Evolutionary conservation across 1,284 basidiomycete species (phyloP).

Genomic region (Coriolopsis trogii): DNA sequence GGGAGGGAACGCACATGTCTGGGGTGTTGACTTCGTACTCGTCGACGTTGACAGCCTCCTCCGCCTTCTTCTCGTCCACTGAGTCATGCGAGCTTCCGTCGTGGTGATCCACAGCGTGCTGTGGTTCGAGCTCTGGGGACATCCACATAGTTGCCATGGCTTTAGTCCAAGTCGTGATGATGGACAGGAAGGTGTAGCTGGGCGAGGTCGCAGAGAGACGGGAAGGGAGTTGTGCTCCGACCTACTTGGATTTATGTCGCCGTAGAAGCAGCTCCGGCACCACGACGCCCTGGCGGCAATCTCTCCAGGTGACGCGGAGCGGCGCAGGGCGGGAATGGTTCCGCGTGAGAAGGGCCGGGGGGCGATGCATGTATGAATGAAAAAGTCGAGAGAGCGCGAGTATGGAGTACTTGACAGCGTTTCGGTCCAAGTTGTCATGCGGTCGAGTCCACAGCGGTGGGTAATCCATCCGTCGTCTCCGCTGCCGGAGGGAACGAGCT

Average conservation of each 20-base stretch:
- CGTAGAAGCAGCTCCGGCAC: neutral
- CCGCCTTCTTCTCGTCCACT: conserved; percentile 3
- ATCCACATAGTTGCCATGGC: neutral
- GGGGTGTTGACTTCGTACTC: conserved; percentile 8
- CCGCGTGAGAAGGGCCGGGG: neutral
- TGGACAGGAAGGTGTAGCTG: neutral
- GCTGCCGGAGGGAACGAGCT: too few relatives aligned
- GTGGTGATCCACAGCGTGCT: neutral
- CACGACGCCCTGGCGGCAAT: neutral
- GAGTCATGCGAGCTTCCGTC: conserved; percentile 6
- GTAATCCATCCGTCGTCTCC: too few relatives aligned
- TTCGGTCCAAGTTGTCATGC: too few relatives aligned
- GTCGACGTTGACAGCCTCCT: neutral
- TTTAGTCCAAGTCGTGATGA: neutral
- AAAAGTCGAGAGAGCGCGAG: too few relatives aligned
- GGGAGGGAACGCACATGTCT: conserved; percentile 3
- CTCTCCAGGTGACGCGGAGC: neutral
- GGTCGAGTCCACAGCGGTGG: too few relatives aligned
- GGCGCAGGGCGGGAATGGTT: neutral
- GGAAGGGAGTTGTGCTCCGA: neutral
- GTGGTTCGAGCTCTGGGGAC: neutral
- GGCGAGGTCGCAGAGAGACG: neutral
- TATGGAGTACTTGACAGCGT: too few relatives aligned
- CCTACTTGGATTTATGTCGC: neutral
- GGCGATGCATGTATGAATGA: neutral